phyloP scores from a whole-genome alignment of 2,329 filamentous ascomycete genomes.

The Colletotrichum tabaci region DNA sequence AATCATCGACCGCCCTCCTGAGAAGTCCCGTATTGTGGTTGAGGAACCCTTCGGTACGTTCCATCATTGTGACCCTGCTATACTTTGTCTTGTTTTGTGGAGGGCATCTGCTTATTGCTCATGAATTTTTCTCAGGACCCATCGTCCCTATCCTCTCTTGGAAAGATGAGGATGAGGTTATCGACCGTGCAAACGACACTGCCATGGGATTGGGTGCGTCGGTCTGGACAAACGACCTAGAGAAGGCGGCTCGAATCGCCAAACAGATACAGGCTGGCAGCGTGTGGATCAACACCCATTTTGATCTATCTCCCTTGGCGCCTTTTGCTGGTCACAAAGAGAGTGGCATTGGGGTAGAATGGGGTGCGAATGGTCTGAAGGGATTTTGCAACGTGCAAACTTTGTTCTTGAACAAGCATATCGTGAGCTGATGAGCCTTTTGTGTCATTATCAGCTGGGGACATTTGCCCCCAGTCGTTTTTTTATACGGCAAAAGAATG shows the following conservation, averaged over 20 bases:
- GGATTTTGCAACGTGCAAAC: slow-evolving; percentile 51
- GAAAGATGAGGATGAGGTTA: slow-evolving; percentile 72
- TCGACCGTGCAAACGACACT: slow-evolving; percentile 68
- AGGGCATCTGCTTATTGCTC: not conserved
- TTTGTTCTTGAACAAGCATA: slow-evolving; percentile 43
- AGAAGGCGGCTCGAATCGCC: slow-evolving; percentile 66
- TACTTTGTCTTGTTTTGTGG: too few relatives aligned
- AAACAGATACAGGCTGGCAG: slow-evolving; percentile 68
- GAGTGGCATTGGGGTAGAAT: slow-evolving; percentile 60
- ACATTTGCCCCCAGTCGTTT: too few relatives aligned
- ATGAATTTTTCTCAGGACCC: slow-evolving; percentile 59
- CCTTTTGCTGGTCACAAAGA: slow-evolving; percentile 61
- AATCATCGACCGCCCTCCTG: slow-evolving; percentile 25
- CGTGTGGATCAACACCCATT: slow-evolving; percentile 62
- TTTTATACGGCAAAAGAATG: too few relatives aligned
- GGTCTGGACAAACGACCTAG: slow-evolving; percentile 70
- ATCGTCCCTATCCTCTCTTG: slow-evolving; percentile 75
- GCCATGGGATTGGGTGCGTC: slow-evolving; percentile 71
- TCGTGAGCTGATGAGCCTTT: not conserved
- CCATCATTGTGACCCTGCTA: too few relatives aligned
- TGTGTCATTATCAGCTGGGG: too few relatives aligned
- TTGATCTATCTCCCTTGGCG: slow-evolving; percentile 57
- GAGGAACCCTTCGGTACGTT: slow-evolving; percentile 21
- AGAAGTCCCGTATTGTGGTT: slow-evolving; percentile 27
- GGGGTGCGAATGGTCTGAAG: slow-evolving; percentile 56